Base-by-base conservation (phyloP, 768 basidiomycete species). In the Tulasnella sp. region DNA sequence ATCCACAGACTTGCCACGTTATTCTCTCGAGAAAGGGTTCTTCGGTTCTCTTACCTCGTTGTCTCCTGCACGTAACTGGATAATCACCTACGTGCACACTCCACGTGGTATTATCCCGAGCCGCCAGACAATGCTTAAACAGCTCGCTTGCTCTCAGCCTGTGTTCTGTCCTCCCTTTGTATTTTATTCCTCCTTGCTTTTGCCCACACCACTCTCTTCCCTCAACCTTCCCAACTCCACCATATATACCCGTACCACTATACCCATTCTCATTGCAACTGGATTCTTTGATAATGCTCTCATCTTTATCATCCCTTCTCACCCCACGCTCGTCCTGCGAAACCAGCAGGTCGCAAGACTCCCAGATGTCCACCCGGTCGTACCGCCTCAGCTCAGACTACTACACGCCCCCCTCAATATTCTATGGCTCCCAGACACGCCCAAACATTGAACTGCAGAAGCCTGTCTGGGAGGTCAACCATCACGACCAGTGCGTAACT, bases 391-490 rank as follows among this genome's bases (percentile, higher is more conserved):
- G 41, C n/a, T 43, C 44, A 2, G 44, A 21, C 42, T 44, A 27
- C 29, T 42, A 38, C 34, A 15, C 44, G 2, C 55, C 55, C 5
- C 55, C 55, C 23, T 56, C 55, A 5, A 47, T 56, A 19, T 56
- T 43, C 38, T 56, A 45, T 27, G 55, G 55, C 11, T 23, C 34
- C 5, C 55, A 34, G 15, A 56, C 55, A 15, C 34, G 55, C 34
- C 55, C 55, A 13, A 56, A 56, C 44, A 56, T 56, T 43, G 55
- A 56, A 42, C 34, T 56, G 41, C 44, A 43, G 41, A 56, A 56
- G 55, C 55, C 55, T 43, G 55, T 56, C n/a, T 56, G 55, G 55
- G 55, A 56, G 27, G 55, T 56, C 26, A 21, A 19, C 43, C 23
- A 30, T 13, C 23, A 38, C n/a, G 44, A 27, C 19, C 55, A 56